A percentile compares a stretch with the other conserved stretches of the same genome.
Conservation (phyloP, 768 basidiomycete species). For the Kwoniella sp. region DNA sequence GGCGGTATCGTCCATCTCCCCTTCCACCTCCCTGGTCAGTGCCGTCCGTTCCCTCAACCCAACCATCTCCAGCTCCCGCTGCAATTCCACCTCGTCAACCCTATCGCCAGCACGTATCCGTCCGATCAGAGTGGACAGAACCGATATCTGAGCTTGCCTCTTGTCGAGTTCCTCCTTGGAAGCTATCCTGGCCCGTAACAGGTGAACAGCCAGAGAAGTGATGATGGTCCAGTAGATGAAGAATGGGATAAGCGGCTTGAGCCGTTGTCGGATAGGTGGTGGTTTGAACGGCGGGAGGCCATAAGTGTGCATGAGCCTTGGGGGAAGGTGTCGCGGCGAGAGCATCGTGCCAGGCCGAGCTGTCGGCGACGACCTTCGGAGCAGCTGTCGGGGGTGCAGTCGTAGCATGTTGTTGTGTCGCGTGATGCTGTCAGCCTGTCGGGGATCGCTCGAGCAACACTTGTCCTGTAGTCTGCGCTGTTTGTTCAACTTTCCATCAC, state of each 20-base stretch:
- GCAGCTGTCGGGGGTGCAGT: neutral
- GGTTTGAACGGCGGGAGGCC: conserved; percentile 23
- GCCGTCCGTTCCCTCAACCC: conserved; percentile 46
- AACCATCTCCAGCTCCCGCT: conserved; percentile 49
- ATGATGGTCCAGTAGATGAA: conserved; percentile 46
- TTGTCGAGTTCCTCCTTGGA: conserved; percentile 27
- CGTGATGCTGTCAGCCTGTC: neutral
- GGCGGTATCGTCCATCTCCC: conserved; percentile 21
- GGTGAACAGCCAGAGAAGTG: conserved; percentile 43
- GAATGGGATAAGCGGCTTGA: conserved; percentile 45
- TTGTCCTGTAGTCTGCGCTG: neutral
- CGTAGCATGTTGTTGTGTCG: neutral
- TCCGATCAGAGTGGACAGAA: conserved; percentile 39
- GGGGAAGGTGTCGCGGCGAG: too few relatives aligned
- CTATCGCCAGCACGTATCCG: conserved; percentile 17
- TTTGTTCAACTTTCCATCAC: too few relatives aligned
- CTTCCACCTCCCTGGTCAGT: conserved; percentile 20
- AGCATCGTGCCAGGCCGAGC: too few relatives aligned
- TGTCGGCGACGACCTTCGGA: conserved; percentile 1
- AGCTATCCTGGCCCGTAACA: conserved; percentile 29
- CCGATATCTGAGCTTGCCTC: conserved; percentile 41
- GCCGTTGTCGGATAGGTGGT: conserved; percentile 44
- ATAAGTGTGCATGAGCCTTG: too few relatives aligned
- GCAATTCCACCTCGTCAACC: conserved; percentile 33
- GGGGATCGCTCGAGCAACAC: neutral